These are phyloP conservation scores for Vaccinium vitisidaea DNA, from an alignment of 148 eudicot genomes.

Conservation along the genomic window DNA sequence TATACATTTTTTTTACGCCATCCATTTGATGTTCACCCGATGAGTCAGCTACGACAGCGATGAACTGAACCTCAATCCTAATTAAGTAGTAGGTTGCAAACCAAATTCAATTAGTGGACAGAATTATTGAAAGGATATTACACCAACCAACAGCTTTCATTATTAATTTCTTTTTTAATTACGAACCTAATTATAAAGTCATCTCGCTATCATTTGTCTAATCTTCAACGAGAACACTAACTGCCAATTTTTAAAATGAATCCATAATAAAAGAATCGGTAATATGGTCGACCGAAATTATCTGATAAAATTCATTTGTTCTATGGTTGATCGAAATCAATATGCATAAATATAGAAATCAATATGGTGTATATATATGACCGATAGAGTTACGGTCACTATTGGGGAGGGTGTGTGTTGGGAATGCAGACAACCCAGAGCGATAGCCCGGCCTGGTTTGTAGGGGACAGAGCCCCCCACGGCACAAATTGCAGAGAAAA, in stretches of 20 bases:
- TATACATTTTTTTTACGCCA: not conserved
- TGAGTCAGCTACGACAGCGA: not conserved
- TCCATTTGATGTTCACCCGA: not conserved
- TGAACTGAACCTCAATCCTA: not conserved
- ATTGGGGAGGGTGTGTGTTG: too few relatives aligned
- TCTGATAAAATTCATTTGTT: not conserved
- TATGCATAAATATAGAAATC: too few relatives aligned
- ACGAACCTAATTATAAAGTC: not conserved
- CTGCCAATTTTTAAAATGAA: not conserved
- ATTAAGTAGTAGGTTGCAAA: not conserved
- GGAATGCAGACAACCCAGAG: too few relatives aligned
- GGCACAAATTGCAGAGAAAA: too few relatives aligned
- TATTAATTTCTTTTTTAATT: not conserved
- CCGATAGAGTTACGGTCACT: too few relatives aligned
- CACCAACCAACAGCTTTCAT: constrained; percentile 2
- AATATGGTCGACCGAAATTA: not conserved
- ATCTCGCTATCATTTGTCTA: not conserved
- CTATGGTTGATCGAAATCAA: too few relatives aligned
- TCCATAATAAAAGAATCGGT: not conserved
- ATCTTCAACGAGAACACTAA: not conserved
- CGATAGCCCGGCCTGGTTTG: too few relatives aligned
- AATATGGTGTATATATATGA: too few relatives aligned
- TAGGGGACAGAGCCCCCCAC: too few relatives aligned
- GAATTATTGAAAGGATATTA: not conserved
- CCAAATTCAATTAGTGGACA: not conserved